Conservation (phyloP, 306 rosid genomes). For the Vachellia pachyceras region DNA sequence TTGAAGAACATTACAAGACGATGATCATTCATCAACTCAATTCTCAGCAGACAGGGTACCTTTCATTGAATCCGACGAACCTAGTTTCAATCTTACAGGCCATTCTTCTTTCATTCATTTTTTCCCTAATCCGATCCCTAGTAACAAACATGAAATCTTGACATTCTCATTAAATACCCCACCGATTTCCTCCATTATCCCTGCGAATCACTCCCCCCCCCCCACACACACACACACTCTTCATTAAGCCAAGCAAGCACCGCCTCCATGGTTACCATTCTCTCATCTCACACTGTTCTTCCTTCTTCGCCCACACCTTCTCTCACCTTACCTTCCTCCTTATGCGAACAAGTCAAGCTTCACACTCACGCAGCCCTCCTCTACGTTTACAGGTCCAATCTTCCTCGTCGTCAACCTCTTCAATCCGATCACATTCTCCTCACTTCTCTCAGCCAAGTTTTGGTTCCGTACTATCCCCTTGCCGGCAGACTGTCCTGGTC, state of each 20-base stretch:
- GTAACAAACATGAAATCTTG: no score
- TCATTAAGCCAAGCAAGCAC: neutral
- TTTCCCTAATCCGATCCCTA: no score
- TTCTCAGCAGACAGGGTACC: no score
- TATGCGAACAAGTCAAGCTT: neutral
- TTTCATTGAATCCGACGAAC: no score
- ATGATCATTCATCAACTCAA: no score
- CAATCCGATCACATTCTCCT: neutral
- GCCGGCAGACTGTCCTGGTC: conserved; percentile 46
- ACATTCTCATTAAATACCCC: no score
- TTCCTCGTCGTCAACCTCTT: neutral
- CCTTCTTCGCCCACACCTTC: neutral
- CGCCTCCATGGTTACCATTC: neutral
- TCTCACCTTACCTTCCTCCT: neutral
- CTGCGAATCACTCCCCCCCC: no score
- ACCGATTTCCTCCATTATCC: no score
- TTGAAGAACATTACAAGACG: no score
- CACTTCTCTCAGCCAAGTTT: conserved; percentile 35
- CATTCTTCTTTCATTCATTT: no score
- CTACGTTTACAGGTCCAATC: conserved; percentile 38
- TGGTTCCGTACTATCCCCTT: conserved; percentile 45
- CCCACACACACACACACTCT: no score
- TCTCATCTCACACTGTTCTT: neutral
- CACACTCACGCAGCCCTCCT: conserved; percentile 31
- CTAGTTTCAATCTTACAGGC: no score